phyloP scores from a whole-genome alignment of 305 asterid genomes.

The Rubia balearica region DNA sequence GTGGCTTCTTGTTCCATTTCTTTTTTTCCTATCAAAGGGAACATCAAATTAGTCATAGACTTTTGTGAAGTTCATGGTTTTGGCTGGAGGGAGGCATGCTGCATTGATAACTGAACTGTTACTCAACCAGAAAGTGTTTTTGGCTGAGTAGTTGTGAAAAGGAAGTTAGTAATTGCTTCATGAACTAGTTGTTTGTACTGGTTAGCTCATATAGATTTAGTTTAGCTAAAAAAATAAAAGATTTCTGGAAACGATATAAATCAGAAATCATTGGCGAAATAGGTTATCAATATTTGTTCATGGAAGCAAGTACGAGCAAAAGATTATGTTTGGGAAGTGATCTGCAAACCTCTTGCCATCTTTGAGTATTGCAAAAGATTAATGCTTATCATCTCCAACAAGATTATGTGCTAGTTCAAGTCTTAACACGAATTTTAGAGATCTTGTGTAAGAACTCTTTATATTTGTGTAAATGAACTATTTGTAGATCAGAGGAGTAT shows the following conservation, averaged over 20 bases:
- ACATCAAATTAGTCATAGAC: neutral
- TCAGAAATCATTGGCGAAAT: no score
- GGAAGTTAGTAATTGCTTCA: neutral
- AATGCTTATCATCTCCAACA: neutral
- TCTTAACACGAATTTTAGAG: neutral
- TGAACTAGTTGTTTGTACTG: no score
- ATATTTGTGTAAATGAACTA: neutral
- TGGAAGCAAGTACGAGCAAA: neutral
- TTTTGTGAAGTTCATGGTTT: neutral
- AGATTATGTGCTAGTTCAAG: neutral
- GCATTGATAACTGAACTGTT: neutral
- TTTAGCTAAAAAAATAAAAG: neutral
- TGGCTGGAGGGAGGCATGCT: neutral
- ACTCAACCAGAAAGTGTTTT: neutral
- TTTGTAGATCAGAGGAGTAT: neutral
- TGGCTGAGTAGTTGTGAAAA: neutral
- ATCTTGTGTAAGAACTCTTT: neutral
- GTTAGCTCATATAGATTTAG: no score
- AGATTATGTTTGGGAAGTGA: neutral
- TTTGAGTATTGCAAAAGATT: neutral
- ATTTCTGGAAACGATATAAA: no score
- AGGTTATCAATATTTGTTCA: no score
- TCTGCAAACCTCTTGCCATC: conserved; percentile 1
- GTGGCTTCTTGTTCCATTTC: neutral
- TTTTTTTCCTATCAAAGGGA: no score